A percentile compares a stretch with the other conserved stretches of the same genome.
phyloP scores from a whole-genome alignment of 371 early-diverging fungal genomes.

The Apophysomyces trapeziformis region DNA sequence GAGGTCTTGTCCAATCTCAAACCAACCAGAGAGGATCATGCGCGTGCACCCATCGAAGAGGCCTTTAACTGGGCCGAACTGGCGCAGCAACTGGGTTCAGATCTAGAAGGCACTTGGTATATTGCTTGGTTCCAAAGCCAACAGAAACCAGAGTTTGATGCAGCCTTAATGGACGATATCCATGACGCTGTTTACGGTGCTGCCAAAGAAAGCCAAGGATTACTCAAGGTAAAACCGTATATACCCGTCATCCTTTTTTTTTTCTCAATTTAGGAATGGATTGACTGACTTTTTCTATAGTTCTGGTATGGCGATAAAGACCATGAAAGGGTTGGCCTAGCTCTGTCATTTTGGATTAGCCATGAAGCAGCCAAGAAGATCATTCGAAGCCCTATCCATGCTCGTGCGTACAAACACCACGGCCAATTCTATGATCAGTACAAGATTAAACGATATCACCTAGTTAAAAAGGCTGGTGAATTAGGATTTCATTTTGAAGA shows the following conservation, averaged over 20 bases:
- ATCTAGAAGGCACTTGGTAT: slow-evolving; percentile 42
- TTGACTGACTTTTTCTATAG: neutral
- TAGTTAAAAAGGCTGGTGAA: slow-evolving; percentile 39
- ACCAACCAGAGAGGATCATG: slow-evolving; percentile 28
- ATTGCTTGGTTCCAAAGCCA: slow-evolving; percentile 51
- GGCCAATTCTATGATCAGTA: slow-evolving; percentile 49
- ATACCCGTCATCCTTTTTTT: too few species aligned
- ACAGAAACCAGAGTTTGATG: slow-evolving; percentile 35
- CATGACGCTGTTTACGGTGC: slow-evolving; percentile 48
- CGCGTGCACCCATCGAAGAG: slow-evolving; percentile 17
- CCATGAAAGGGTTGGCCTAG: slow-evolving; percentile 45
- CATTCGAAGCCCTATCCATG: slow-evolving; percentile 42
- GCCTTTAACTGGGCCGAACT: slow-evolving; percentile 40
- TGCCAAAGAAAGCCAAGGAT: slow-evolving; percentile 47
- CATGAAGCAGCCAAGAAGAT: slow-evolving; percentile 45
- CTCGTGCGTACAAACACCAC: slow-evolving; percentile 34
- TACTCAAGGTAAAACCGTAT: slow-evolving; percentile 35
- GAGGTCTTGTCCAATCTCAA: slow-evolving; percentile 30
- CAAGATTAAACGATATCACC: slow-evolving; percentile 39
- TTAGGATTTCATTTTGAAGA: slow-evolving; percentile 20
- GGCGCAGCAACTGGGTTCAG: slow-evolving; percentile 23
- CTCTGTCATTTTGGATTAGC: slow-evolving; percentile 56
- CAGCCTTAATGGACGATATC: slow-evolving; percentile 38
- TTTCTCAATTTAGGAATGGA: too few species aligned
- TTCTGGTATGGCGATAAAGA: slow-evolving; percentile 54